Percentiles rank a stretch among this genome's conserved stretches.
Evolutionary conservation across 768 basidiomycete species (phyloP).

Genomic region (Tylopilus balloui): DNA sequence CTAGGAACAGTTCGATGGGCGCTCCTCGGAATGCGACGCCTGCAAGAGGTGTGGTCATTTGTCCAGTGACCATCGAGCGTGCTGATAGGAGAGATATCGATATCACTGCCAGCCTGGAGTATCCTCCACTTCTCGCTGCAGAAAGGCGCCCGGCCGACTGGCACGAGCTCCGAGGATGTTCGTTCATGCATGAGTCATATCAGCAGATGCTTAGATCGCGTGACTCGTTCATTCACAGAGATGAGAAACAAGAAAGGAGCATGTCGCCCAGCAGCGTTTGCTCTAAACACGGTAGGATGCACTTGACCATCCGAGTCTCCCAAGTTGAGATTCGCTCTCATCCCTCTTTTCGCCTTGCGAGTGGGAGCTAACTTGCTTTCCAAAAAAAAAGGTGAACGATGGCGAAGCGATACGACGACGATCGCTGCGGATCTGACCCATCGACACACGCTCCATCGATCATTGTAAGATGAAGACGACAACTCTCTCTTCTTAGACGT

Average conservation of each 20-base stretch:
- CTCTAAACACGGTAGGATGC: background rate
- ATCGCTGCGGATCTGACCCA: background rate
- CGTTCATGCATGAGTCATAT: background rate
- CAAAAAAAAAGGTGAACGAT: conserved; percentile 7
- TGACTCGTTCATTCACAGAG: background rate
- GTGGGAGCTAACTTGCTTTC: too few relatives aligned
- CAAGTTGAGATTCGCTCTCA: too few relatives aligned
- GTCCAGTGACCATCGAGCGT: background rate
- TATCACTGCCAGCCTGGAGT: background rate
- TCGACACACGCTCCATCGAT: background rate
- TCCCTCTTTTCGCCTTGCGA: too few relatives aligned
- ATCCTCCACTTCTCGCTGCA: background rate
- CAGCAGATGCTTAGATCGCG: background rate
- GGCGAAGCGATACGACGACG: conserved; percentile 1
- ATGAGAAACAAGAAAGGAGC: background rate
- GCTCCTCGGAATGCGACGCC: background rate
- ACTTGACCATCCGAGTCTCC: background rate
- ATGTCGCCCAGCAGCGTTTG: background rate
- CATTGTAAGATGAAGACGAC: background rate
- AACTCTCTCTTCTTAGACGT: background rate
- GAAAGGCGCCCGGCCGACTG: too few relatives aligned
- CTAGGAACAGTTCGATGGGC: background rate
- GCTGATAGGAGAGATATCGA: background rate
- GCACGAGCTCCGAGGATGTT: background rate
- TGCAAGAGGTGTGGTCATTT: background rate